A percentile compares a stretch with the other conserved stretches of the same genome.
These are phyloP conservation scores for Eucalyptus microcorys DNA, from an alignment of 345 rosid species.

Conservation along the genomic window DNA sequence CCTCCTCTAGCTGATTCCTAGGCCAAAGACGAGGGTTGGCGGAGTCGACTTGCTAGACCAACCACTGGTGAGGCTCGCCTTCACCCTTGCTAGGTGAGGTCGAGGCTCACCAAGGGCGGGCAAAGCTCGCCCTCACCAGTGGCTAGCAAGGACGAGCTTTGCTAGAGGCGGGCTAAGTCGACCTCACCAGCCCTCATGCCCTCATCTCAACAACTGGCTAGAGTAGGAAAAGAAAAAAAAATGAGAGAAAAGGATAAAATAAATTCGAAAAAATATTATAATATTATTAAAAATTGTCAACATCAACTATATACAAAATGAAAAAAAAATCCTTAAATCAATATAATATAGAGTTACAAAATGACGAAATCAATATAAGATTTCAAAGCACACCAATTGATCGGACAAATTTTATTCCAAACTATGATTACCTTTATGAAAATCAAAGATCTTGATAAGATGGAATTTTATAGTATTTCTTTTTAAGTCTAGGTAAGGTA, in stretches of 20 bases:
- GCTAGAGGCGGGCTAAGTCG: neutral
- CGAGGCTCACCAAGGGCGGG: rapidly evolving
- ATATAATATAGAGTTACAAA: neutral
- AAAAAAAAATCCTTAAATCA: neutral
- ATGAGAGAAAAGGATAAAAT: too few species aligned
- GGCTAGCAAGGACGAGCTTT: neutral
- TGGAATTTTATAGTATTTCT: neutral
- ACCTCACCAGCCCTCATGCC: rapidly evolving
- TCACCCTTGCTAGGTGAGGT: neutral
- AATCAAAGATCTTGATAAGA: neutral
- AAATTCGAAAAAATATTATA: too few species aligned
- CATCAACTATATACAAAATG: rapidly evolving
- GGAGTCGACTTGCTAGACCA: neutral
- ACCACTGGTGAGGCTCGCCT: neutral
- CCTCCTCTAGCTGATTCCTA: neutral
- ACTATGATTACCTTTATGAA: neutral
- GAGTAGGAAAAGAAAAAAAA: too few species aligned
- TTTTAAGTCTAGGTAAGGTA: neutral
- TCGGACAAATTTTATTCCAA: neutral
- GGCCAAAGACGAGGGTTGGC: rapidly evolving
- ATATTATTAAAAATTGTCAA: too few species aligned
- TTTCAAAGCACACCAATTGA: neutral
- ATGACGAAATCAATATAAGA: neutral
- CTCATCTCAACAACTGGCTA: neutral
- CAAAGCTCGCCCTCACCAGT: neutral